These are phyloP conservation scores for Nemania bipapillata DNA, from an alignment of 2,329 filamentous ascomycete species.

Conservation along the genomic window DNA sequence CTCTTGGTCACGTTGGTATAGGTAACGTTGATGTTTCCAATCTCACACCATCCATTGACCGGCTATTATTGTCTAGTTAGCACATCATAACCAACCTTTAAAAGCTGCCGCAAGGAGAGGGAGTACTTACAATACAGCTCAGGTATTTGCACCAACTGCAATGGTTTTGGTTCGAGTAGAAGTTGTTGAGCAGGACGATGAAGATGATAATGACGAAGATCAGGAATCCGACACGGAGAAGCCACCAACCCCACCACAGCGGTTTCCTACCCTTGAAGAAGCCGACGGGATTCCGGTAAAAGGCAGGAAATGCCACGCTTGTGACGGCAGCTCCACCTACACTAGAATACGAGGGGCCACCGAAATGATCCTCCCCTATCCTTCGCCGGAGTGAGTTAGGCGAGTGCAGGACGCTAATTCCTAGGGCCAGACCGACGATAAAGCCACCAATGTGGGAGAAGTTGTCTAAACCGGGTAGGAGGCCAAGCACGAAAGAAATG, in stretches of 20 bases:
- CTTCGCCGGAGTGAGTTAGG: constrained; percentile 81
- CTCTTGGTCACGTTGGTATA: constrained; percentile 37
- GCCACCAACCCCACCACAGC: constrained; percentile 98
- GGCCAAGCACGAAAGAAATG: constrained; percentile 90
- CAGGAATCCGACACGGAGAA: constrained; percentile 80
- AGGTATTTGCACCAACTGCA: constrained; percentile 96
- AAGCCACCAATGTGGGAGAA: constrained; percentile 98
- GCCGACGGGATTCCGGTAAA: constrained; percentile 71
- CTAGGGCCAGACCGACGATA: constrained; percentile 87
- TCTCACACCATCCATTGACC: constrained; percentile 51
- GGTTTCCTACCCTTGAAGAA: constrained; percentile 95
- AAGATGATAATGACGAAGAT: constrained; percentile 86
- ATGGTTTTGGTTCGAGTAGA: constrained; percentile 79
- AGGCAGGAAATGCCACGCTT: constrained; percentile 62
- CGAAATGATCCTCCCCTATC: constrained; percentile 70
- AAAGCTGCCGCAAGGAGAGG: background rate
- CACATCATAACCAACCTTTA: background rate
- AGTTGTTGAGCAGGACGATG: constrained; percentile 87
- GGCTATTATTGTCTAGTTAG: constrained; percentile 43
- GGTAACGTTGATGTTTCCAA: constrained; percentile 45
- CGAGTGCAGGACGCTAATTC: constrained; percentile 87
- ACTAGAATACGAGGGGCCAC: constrained; percentile 72
- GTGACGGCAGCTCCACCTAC: constrained; percentile 62
- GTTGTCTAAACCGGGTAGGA: constrained; percentile 93
- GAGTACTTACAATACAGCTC: constrained; percentile 82